phyloP scores from a whole-genome alignment of 2,329 filamentous ascomycete genomes.

The Allantophomopsis lycopodina region DNA sequence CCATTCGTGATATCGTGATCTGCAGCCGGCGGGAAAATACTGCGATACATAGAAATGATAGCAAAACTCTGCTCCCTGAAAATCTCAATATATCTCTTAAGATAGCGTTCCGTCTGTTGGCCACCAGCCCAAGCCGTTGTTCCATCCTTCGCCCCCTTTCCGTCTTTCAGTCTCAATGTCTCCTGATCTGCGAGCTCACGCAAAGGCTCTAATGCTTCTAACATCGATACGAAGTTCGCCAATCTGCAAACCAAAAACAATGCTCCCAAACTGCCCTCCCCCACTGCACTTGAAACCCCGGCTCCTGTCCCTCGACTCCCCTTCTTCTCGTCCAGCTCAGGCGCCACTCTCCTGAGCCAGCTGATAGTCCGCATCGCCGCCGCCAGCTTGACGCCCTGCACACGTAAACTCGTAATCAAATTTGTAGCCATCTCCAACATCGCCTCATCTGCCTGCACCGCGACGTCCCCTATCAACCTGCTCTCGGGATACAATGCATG shows the following conservation, averaged over 20 bases:
- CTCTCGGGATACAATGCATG: slow-evolving; percentile 74
- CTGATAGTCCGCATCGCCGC: slow-evolving; percentile 82
- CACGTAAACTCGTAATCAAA: slow-evolving; percentile 64
- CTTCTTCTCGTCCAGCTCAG: slow-evolving; percentile 49
- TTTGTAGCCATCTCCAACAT: slow-evolving; percentile 84
- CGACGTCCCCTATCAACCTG: slow-evolving; percentile 57
- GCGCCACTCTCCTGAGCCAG: slow-evolving; percentile 77
- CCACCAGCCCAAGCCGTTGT: slow-evolving; percentile 46
- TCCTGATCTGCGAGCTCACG: slow-evolving; percentile 86
- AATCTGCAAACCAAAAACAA: slow-evolving; percentile 82
- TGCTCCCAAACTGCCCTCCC: slow-evolving; percentile 62
- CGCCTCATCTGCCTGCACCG: slow-evolving; percentile 66
- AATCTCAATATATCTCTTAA: slow-evolving; percentile 94
- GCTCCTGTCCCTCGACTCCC: slow-evolving; percentile 6
- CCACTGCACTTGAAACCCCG: slow-evolving; percentile 11
- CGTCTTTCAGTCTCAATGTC: slow-evolving; percentile 25
- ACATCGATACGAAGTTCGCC: slow-evolving; percentile 62
- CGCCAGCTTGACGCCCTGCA: slow-evolving; percentile 72
- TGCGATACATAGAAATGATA: slow-evolving; percentile 88
- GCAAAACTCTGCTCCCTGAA: slow-evolving; percentile 96
- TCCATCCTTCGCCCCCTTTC: not conserved
- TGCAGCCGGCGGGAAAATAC: slow-evolving; percentile 58
- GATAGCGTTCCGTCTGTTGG: slow-evolving; percentile 84
- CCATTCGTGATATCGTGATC: slow-evolving; percentile 6
- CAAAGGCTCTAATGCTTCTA: slow-evolving; percentile 74